Evolutionary conservation across 176 grass and related monocot genomes (phyloP), one percentile per base, ranked within the genome.

Genomic region (Urochloa ruziziensis): DNA sequence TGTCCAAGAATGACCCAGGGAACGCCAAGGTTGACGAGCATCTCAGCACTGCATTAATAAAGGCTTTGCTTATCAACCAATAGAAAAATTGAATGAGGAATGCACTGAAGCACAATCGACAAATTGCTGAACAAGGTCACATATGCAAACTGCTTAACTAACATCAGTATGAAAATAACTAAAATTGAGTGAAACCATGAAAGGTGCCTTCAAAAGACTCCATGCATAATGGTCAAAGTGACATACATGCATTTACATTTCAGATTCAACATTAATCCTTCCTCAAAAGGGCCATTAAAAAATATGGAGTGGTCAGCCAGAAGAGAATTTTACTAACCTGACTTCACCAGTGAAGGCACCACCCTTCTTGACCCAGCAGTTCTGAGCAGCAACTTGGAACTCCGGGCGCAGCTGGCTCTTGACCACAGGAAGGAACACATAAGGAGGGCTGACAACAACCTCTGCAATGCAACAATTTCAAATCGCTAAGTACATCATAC

Each of bases 361-460:
- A 0, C 97, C 97, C 86, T 99, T 99, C 85, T 96, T 96, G 48
- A 96, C 93, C 93, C 96, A 99, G 84, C 96, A 99, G 86, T 99
- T 99, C 83, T 99, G 96, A 70, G 96, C 93, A 28, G 96, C 91
- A n/a, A 96, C 93, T 18, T 92, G 83, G 79, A 96, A 80, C 80
- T 99, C 93, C 6, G 89, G 74, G 37, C 89, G 88, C 81, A 99
- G 80, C 69, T 67, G 72, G 54, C 25, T 85, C 85, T 99, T 96
- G 49, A 96, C 93, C 62, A 87, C 32, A 5, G 89, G 83, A 46
- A 96, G 87, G 74, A 96, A 99, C 29, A 99, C 96, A 83, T 65
- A 99, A 8, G 96, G 89, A 1, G 96, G 93, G 85, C 96, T 96
- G 57, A 96, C 86, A 57, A 99, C 96, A 2, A 96, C 93, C 87